Conservation (phyloP, 805 yeast genomes). For the Ogataea parapolymorpha region DNA sequence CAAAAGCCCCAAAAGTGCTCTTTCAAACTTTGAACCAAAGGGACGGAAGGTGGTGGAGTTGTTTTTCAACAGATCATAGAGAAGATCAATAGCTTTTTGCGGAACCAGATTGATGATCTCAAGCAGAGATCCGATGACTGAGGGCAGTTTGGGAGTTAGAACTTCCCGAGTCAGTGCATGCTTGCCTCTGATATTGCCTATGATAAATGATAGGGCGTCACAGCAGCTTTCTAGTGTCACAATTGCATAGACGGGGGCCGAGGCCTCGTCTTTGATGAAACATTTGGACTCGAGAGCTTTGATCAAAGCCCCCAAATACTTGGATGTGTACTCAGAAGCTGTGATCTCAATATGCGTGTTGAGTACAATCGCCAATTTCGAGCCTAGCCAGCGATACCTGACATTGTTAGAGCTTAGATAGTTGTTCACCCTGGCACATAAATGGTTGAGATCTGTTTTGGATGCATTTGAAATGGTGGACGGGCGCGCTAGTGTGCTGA, state of each 20-base stretch:
- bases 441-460: conserved; percentile 48
- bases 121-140: conserved; percentile 53
- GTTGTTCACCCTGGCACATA: conserved; percentile 43
- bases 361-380: conserved; percentile 48
- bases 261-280: conserved; percentile 30
- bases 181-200: conserved; percentile 63
- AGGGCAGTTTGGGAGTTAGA: conserved; percentile 73
- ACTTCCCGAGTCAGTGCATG: conserved; percentile 82
- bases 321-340: conserved; percentile 40
- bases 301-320: conserved; percentile 38
- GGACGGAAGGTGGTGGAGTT: conserved; percentile 85
- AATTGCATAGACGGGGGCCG: conserved; percentile 24
- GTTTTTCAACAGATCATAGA: conserved; percentile 43
- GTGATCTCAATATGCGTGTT: conserved; percentile 33
- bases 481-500: conserved; percentile 24
- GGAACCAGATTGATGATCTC: conserved; percentile 41
- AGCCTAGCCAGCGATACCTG: conserved; percentile 57
- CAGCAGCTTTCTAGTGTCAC: conserved; percentile 34
- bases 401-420: conserved; percentile 42
- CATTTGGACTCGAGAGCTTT: conserved; percentile 40
- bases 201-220: conserved; percentile 40
- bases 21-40: conserved; percentile 59
- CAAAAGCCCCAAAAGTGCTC: conserved; percentile 38
- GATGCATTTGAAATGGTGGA: conserved; percentile 40
- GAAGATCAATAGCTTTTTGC: conserved; percentile 36